phyloP scores from a whole-genome alignment of 1,139 yeast genomes.

The Suhomyces panamericanus region DNA sequence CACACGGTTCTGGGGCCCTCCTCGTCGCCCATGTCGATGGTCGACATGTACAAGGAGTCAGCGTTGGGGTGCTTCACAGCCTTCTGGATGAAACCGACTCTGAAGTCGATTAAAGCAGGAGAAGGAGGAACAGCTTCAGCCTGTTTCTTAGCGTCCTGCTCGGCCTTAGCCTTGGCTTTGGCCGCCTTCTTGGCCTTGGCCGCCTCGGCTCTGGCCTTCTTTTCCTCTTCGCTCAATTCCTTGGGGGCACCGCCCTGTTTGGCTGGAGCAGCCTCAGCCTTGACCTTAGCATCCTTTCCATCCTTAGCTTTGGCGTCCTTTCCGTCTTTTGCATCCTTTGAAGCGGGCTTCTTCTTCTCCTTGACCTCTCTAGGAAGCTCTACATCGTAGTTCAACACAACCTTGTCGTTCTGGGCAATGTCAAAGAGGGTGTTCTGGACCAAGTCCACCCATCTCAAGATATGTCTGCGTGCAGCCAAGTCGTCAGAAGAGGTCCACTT shows the following conservation, averaged over 20 bases:
- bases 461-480: constrained; percentile 65
- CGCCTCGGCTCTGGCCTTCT: constrained; percentile 55
- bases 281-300: constrained; percentile 17
- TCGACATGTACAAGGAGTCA: constrained; percentile 91
- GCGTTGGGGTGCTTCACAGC: constrained; percentile 98
- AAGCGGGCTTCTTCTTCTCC: constrained; percentile 50
- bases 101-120: constrained; percentile 85
- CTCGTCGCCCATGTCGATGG: constrained; percentile 94
- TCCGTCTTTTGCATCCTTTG: constrained; percentile 29
- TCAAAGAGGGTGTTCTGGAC: constrained; percentile 66
- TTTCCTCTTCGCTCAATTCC: constrained; percentile 56
- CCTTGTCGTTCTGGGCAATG: constrained; percentile 51
- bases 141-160: constrained; percentile 53
- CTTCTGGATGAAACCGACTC: constrained; percentile 96
- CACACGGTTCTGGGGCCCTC: constrained; percentile 98
- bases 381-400: constrained; percentile 58
- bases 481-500: constrained; percentile 58
- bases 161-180: constrained; percentile 66
- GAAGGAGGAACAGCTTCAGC: constrained; percentile 61
- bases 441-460: constrained; percentile 88
- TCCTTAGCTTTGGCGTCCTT: constrained; percentile 29
- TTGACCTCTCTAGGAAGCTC: constrained; percentile 61
- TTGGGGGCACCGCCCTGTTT: constrained; percentile 18
- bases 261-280: too few species aligned
- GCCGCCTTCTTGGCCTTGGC: constrained; percentile 78